Percentiles rank a stretch among this genome's conserved stretches.
Evolutionary conservation across 2,329 filamentous ascomycete genomes (phyloP).

Genomic region (Trichoderma aggressivum): DNA sequence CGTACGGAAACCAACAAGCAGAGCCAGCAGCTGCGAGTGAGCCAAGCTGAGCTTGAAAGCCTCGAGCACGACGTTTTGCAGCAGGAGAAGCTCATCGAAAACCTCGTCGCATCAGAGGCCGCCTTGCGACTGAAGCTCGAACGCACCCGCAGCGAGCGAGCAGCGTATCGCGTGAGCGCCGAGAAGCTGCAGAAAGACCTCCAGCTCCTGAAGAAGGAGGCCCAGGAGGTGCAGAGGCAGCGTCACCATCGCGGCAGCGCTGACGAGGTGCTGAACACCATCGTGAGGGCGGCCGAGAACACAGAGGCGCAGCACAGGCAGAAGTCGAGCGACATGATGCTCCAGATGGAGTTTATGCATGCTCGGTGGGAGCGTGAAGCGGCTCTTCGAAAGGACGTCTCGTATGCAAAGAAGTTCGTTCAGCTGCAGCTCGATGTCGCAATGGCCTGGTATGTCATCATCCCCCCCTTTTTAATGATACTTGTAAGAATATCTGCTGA

Average conservation of each 20-base stretch:
- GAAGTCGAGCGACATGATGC: constrained; percentile 76
- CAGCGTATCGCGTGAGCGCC: constrained; percentile 50
- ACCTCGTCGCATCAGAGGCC: constrained; percentile 53
- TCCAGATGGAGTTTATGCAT: constrained; percentile 89
- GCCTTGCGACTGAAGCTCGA: constrained; percentile 66
- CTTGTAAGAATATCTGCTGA: not conserved
- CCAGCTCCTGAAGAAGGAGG: constrained; percentile 40
- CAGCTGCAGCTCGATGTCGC: constrained; percentile 76
- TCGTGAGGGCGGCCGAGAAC: constrained; percentile 55
- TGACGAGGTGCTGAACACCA: constrained; percentile 52
- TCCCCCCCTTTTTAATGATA: not conserved
- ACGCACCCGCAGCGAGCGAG: constrained; percentile 63
- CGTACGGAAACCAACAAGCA: constrained; percentile 48
- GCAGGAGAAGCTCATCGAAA: constrained; percentile 62
- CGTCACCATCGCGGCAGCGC: constrained; percentile 28
- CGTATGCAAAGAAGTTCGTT: constrained; percentile 84
- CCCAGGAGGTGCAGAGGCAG: constrained; percentile 21
- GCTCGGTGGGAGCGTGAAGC: constrained; percentile 78
- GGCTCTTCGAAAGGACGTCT: constrained; percentile 72
- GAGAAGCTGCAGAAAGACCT: constrained; percentile 54
- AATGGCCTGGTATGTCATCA: constrained; percentile 75
- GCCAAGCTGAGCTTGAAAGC: constrained; percentile 62
- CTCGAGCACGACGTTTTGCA: constrained; percentile 70
- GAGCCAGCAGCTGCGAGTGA: constrained; percentile 58
- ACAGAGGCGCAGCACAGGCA: constrained; percentile 68